Evolutionary conservation across 2,329 filamentous ascomycete species (phyloP), one percentile per base, ranked within the genome.

Genomic region (Dactylellina haptotyla): DNA sequence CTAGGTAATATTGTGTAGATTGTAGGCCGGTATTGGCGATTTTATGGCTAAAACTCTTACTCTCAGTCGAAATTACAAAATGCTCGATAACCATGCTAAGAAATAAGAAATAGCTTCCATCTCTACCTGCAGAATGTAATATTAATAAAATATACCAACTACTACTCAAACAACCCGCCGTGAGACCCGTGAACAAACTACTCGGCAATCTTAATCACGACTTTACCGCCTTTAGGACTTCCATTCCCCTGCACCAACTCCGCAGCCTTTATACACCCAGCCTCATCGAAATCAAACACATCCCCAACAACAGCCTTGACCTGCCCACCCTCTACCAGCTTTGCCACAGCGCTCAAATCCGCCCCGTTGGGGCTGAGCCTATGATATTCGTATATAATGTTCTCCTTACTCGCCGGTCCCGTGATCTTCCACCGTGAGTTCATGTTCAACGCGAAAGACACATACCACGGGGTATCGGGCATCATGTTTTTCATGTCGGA

Each of bases 261-360:
- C 8, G 67, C 53, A 8, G 67, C 67, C 20, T 72, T 30, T 54
- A 59, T 58, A 57, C 70, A 67, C 14, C 54, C 54, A 3, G 62
- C 62, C 26, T 67, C 48, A 26, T 53, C 30, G 50, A 74, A 74
- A 14, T 12, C 14, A 43, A 57, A 37, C 1, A 74, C 56, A 6
- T 74, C 62, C 10, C 70, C 70, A 43, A 74, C 12, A 3, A 74
- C 70, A 30, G 70, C 54, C 48, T 66, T 67, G 2, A 74, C 26
- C 41, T 62, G 56, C 18, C 70, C 70, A 30, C 58, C 70, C 41
- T 74, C 70, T 30, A 67, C 70, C 46, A 66, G n/a, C 28, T 46
- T 56, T 2, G 18, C 41, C 14, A 74, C 34, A 30, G 28, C 54
- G 2, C 18, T 25, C 39, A 74, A 58, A 62, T 74, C 70, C 39